A percentile compares a stretch with the other conserved stretches of the same genome.
Evolutionary conservation across 2,329 filamentous ascomycete species (phyloP).

Genomic region (Ophiostoma fasciatum): DNA sequence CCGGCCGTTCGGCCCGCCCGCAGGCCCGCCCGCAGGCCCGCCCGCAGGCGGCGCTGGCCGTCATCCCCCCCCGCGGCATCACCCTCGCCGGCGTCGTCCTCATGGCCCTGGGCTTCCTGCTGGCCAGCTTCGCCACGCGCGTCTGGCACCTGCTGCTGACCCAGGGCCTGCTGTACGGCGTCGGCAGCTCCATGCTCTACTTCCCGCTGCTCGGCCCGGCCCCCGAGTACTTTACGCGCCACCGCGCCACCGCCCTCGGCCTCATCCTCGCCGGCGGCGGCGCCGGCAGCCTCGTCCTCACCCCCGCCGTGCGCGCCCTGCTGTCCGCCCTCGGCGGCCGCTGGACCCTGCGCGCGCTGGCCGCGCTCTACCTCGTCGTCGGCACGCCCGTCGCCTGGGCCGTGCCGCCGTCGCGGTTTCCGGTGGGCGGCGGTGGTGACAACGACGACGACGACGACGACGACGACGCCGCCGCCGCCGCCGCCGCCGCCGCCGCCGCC

Average conservation of each 20-base stretch:
- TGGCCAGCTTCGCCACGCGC: constrained; percentile 22
- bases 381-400: constrained; percentile 25
- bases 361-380: constrained; percentile 21
- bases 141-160: constrained; percentile 28
- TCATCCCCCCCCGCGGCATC: constrained; percentile 21
- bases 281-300: constrained; percentile 26
- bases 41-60: no score
- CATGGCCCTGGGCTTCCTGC: constrained; percentile 26
- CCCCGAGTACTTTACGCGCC: constrained; percentile 33
- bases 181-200: constrained; percentile 28
- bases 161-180: constrained; percentile 27
- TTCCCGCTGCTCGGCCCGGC: constrained; percentile 29
- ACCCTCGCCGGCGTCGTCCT: constrained; percentile 25
- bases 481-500: no score
- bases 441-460: not conserved
- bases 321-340: constrained; percentile 26
- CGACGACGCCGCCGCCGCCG: not conserved
- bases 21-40: no score
- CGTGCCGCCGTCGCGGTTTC: constrained; percentile 23
- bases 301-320: constrained; percentile 24
- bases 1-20: no score
- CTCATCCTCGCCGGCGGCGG: constrained; percentile 29
- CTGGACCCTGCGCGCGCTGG: constrained; percentile 27
- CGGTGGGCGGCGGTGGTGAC: not conserved
- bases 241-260: constrained; percentile 30